Base-by-base conservation (phyloP, 306 rosid species). In the Cucumis hystrix region DNA sequence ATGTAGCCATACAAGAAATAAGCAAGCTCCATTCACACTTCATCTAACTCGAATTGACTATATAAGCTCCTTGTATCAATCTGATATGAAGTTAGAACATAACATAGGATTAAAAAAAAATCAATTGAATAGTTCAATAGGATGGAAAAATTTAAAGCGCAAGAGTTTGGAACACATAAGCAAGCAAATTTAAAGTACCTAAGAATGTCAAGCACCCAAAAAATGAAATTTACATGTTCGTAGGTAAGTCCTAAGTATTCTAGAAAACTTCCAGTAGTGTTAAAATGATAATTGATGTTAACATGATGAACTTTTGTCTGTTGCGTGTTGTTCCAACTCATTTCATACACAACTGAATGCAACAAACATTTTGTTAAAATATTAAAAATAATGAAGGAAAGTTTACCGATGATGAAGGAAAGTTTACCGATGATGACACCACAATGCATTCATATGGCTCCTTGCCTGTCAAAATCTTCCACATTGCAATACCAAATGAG, bases 191-290 rank as follows among this genome's bases (percentile, higher is more conserved):
- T 33, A 61, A 79, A 40, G 84, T 83, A 95, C 97, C 97, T 95
- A 97, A 90, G 87, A 81, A 91, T 89, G 92, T 6, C 93, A 92
- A 81, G 92, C 90, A 78, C 96, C 99, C 21, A 96, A 89, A 95
- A 95, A 78, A 92, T 95, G 83, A 95, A 95, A 87, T 95, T 95
- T 86, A 95, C 98, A 82, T 95, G 98, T 75, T 95, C 97, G 15
- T 92, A 92, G 30, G 97, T 95, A 79, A 95, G 96, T 73, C 97
- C 99, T 89, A 95, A 87, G 81, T 92, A 92, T 81, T 92, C 99
- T 78, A 95, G 88, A 90, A 95, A 90, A 88, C 99, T 92, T 80
- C 97, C 99, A 8, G 96, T 91, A 21, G 90, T 81, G 80, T 61
- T 89, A 80, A 92, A 90, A 20, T 97, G 97, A 80, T 87, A 90